phyloP scores from a whole-genome alignment of 2,329 filamentous ascomycete species.

The Gliomastix tumulicola region DNA sequence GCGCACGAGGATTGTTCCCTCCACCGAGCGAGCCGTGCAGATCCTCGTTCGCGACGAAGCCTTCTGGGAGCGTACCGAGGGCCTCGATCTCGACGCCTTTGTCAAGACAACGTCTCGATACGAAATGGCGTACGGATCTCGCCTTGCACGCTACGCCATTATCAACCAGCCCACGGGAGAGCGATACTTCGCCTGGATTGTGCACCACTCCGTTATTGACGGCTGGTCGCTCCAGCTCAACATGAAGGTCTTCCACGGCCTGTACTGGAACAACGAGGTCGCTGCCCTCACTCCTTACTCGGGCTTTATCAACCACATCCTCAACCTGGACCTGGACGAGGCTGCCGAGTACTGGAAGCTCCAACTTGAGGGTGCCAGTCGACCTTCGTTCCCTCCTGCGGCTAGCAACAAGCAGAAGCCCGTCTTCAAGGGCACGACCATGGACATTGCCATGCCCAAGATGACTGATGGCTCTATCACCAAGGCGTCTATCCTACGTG shows the following conservation, averaged over 20 bases:
- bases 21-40: conserved; percentile 3
- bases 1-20: conserved; percentile 11
- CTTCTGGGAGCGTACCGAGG: conserved; percentile 1
- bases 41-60: conserved; percentile 5
- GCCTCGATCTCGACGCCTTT: background rate
- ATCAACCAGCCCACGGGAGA: background rate
- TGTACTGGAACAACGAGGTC: conserved; percentile 1
- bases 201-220: conserved; percentile 6
- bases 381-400: conserved; percentile 1
- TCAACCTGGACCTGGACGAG: conserved; percentile 1
- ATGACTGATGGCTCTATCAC: conserved; percentile 5
- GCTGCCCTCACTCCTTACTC: background rate
- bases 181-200: conserved; percentile 1
- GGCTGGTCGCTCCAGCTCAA: conserved; percentile 1
- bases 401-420: background rate
- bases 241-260: conserved; percentile 2
- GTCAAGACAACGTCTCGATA: background rate
- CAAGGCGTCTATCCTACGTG: conserved; percentile 11
- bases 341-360: conserved; percentile 6
- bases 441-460: background rate
- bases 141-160: conserved; percentile 2
- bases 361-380: background rate
- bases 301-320: conserved; percentile 6
- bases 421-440: background rate
- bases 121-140: conserved; percentile 3